These are phyloP conservation scores for Fomes fomentarius DNA, from an alignment of 1,284 basidiomycete genomes.

Conservation along the genomic window DNA sequence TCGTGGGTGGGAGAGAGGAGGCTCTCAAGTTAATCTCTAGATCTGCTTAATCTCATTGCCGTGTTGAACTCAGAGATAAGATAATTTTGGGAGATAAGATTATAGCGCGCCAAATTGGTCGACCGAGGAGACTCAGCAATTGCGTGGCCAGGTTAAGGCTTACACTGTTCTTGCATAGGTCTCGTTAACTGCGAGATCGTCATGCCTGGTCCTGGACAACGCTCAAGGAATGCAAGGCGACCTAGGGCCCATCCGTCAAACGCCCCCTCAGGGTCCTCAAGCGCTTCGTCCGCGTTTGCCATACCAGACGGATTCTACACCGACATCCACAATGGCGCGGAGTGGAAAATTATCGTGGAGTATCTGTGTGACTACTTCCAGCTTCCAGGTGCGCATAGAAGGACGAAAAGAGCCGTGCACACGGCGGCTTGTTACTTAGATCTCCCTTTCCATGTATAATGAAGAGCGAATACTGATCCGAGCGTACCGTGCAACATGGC, in stretches of 20 bases:
- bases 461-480: too few relatives aligned
- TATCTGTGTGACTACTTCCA: constrained; percentile 52
- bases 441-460: too few relatives aligned
- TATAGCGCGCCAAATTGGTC: too few relatives aligned
- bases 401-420: too few relatives aligned
- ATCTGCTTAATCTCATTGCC: not conserved
- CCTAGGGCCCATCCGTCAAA: too few relatives aligned
- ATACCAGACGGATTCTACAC: constrained; percentile 36
- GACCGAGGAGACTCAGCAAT: too few relatives aligned
- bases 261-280: constrained; percentile 3
- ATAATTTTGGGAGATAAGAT: constrained; percentile 7
- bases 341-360: constrained; percentile 51
- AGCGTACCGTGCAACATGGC: too few relatives aligned
- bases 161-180: too few relatives aligned
- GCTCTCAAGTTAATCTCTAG: not conserved
- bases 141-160: too few relatives aligned
- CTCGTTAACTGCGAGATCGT: too few relatives aligned
- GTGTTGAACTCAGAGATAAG: constrained; percentile 10
- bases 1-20: not conserved
- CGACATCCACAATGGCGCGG: constrained; percentile 51
- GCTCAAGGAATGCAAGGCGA: constrained; percentile 7
- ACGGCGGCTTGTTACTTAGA: too few relatives aligned
- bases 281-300: not conserved
- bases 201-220: constrained; percentile 23
- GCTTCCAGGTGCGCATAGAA: constrained; percentile 52